phyloP scores from a whole-genome alignment of 495 filamentous ascomycete genomes.

The Choiromyces venosus region DNA sequence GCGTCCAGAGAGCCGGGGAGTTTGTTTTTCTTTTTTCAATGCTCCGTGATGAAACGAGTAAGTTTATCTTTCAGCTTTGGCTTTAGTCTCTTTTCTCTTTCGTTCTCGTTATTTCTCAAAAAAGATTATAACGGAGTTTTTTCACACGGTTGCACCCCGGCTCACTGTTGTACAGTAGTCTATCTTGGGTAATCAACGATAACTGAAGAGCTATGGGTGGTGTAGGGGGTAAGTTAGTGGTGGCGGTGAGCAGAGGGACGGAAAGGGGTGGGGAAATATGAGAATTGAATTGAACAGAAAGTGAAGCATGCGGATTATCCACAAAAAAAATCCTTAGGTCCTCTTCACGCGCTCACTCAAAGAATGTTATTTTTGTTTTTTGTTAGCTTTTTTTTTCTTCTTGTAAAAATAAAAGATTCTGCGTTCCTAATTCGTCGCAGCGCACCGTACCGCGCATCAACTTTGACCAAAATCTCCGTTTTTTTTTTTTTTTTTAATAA shows the following conservation, averaged over 20 bases:
- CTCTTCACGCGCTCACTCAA: neutral
- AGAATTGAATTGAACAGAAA: neutral
- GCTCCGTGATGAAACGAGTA: neutral
- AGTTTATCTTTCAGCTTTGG: neutral
- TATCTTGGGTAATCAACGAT: neutral
- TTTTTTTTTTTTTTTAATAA: too few species aligned
- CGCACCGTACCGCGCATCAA: neutral
- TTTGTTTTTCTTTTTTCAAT: neutral
- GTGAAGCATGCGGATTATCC: neutral
- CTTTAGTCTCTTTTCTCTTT: neutral
- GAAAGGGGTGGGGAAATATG: neutral
- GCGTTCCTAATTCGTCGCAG: neutral
- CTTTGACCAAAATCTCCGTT: neutral
- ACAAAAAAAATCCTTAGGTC: neutral
- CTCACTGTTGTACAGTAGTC: too few species aligned
- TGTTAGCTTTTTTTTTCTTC: neutral
- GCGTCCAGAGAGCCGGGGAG: neutral
- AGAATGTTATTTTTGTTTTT: neutral
- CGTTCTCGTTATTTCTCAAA: neutral
- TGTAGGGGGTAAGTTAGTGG: too few species aligned
- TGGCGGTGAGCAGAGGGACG: neutral
- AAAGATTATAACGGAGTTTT: neutral
- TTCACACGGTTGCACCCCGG: neutral
- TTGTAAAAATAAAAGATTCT: neutral
- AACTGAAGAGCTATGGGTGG: neutral